A percentile compares a stretch with the other conserved stretches of the same genome.
phyloP scores from a whole-genome alignment of 306 rosid genomes.

The Astragalus glycyphyllos region DNA sequence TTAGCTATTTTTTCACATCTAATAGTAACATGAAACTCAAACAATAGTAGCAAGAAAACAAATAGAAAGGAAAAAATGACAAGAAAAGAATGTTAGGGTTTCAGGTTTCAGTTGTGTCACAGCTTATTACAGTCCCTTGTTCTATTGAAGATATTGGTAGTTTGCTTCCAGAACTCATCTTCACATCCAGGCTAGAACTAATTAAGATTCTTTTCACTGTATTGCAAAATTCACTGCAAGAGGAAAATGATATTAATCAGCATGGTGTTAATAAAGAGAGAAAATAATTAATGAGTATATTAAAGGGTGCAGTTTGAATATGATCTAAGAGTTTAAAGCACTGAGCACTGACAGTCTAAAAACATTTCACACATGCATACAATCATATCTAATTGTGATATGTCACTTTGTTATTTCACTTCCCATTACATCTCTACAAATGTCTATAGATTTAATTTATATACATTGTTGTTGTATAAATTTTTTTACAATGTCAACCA shows the following conservation, averaged over 20 bases:
- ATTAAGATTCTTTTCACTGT: conserved; percentile 88
- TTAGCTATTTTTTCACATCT: conserved; percentile 56
- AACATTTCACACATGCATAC: too few species aligned
- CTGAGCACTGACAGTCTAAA: too few species aligned
- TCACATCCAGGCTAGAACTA: conserved; percentile 81
- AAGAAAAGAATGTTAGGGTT: conserved; percentile 21
- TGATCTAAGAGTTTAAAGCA: background rate
- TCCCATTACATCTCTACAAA: too few species aligned
- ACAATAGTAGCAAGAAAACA: conserved; percentile 44
- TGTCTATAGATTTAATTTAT: too few species aligned
- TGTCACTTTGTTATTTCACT: too few species aligned
- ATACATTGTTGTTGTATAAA: too few species aligned
- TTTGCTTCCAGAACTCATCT: conserved; percentile 72
- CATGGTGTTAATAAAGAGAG: background rate
- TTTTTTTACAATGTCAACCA: too few species aligned
- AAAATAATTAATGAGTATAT: background rate
- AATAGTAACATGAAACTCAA: conserved; percentile 49
- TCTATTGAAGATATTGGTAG: conserved; percentile 61
- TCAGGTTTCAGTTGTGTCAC: conserved; percentile 69
- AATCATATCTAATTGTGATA: too few species aligned
- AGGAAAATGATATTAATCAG: conserved; percentile 21
- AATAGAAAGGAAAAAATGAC: conserved; percentile 19
- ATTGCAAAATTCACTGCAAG: conserved; percentile 83
- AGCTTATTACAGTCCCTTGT: conserved; percentile 69
- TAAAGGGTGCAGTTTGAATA: background rate